Evolutionary conservation across 2,329 filamentous ascomycete genomes (phyloP).

Genomic region (Xylariaceae sp.): DNA sequence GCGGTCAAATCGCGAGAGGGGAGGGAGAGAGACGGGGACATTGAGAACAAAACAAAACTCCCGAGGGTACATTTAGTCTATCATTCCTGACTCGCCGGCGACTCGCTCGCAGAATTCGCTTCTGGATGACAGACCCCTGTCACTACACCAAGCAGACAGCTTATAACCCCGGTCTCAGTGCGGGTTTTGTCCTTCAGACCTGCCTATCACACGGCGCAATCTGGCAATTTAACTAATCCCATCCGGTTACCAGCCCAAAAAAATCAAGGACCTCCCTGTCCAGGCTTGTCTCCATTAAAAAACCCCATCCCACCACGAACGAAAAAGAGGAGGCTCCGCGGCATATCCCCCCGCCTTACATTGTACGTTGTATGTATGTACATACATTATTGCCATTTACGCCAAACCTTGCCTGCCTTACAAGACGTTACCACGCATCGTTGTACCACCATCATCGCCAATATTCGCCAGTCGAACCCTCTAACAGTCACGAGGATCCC

Average conservation of each 20-base stretch:
- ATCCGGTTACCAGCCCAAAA: conserved; percentile 27
- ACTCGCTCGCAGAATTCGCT: conserved; percentile 20
- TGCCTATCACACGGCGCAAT: conserved; percentile 31
- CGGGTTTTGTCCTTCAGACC: conserved; percentile 25
- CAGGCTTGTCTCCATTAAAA: conserved; percentile 3
- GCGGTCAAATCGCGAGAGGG: no score
- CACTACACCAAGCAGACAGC: conserved; percentile 27
- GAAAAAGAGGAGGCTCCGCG: conserved; percentile 30
- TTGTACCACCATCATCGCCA: conserved; percentile 23
- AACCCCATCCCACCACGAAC: conserved; percentile 18
- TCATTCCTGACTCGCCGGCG: conserved; percentile 18
- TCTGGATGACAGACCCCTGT: conserved; percentile 22
- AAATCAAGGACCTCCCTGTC: conserved; percentile 16
- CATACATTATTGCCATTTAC: no score
- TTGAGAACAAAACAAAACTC: neutral
- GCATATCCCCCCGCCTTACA: conserved; percentile 25
- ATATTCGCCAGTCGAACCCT: conserved; percentile 22
- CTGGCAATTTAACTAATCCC: conserved; percentile 30
- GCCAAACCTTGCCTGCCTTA: conserved; percentile 26
- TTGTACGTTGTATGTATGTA: no score
- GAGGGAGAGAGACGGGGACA: neutral
- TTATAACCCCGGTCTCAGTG: conserved; percentile 28
- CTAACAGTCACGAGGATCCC: conserved; percentile 26
- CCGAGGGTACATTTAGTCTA: neutral
- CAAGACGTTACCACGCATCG: conserved; percentile 23